A percentile compares a stretch with the other conserved stretches of the same genome.
Evolutionary conservation across 371 early-diverging fungal genomes (phyloP).

Genomic region (Mucor ambiguus): DNA sequence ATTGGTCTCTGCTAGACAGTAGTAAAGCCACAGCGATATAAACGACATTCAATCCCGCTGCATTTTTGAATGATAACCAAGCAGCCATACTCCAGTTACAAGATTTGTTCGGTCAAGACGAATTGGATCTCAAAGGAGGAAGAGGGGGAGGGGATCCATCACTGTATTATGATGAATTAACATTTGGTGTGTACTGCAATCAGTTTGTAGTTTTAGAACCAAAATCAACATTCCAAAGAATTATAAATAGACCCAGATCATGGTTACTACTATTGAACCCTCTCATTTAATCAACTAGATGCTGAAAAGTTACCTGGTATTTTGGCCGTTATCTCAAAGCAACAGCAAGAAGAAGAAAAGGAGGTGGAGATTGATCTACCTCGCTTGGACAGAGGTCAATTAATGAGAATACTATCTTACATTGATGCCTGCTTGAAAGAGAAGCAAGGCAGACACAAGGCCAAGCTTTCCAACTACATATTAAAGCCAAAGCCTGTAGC

Average conservation of each 20-base stretch:
- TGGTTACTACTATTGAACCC: slow-evolving; percentile 6
- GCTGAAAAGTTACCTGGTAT: slow-evolving; percentile 32
- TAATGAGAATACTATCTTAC: slow-evolving; percentile 28
- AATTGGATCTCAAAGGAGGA: slow-evolving; percentile 9
- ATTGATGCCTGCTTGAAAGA: slow-evolving; percentile 29
- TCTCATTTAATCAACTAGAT: slow-evolving; percentile 22
- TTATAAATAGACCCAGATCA: not conserved
- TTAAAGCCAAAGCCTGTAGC: not conserved
- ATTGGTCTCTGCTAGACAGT: slow-evolving; percentile 6
- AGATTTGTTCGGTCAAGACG: slow-evolving; percentile 26
- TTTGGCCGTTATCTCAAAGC: slow-evolving; percentile 21
- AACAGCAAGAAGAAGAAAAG: slow-evolving; percentile 18
- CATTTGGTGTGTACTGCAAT: slow-evolving; percentile 16
- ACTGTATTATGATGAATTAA: slow-evolving; percentile 10
- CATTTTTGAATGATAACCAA: slow-evolving; percentile 3
- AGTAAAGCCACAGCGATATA: not conserved
- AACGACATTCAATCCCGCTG: slow-evolving; percentile 1
- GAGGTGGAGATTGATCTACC: slow-evolving; percentile 38
- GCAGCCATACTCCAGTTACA: slow-evolving; percentile 13
- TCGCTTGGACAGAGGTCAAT: slow-evolving; percentile 21
- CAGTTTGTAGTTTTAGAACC: not conserved
- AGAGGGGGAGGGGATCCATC: not conserved
- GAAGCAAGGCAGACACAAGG: slow-evolving; percentile 26
- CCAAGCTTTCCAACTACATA: slow-evolving; percentile 9
- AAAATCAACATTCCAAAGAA: not conserved